Conservation (phyloP, 83 land plant genomes). For the Picea engelmannii region DNA sequence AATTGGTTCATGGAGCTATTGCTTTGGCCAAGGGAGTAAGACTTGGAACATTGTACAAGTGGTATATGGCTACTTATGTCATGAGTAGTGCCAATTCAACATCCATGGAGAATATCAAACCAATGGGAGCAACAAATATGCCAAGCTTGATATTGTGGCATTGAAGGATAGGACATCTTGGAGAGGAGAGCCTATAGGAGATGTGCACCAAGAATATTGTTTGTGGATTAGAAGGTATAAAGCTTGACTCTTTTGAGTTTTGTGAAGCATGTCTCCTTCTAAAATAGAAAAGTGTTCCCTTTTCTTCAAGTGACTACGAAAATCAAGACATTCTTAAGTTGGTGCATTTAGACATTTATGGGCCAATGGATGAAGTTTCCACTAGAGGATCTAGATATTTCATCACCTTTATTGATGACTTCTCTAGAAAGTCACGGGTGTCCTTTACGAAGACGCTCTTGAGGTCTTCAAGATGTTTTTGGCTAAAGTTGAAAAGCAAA, state of each 20-base stretch:
- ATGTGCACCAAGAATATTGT: not conserved
- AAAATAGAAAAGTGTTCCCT: not conserved
- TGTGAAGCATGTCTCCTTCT: not conserved
- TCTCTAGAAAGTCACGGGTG: not conserved
- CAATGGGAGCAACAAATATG: not conserved
- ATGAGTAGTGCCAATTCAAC: not conserved
- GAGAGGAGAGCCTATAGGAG: not conserved
- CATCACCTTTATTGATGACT: not conserved
- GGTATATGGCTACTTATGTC: not conserved
- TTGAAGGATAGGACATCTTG: not conserved
- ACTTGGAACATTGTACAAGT: not conserved
- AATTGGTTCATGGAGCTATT: not conserved
- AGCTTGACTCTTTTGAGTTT: not conserved
- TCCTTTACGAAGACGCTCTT: not conserved
- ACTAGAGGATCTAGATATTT: conserved; percentile 5
- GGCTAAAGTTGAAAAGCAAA: no score
- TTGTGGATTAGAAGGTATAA: not conserved
- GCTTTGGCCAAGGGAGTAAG: not conserved
- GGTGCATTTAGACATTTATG: conserved; percentile 36
- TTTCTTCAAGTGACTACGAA: not conserved
- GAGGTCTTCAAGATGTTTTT: not conserved
- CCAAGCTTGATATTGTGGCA: not conserved
- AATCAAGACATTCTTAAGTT: conserved; percentile 21
- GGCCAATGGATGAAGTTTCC: conserved; percentile 17
- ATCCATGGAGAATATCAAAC: not conserved